Evolutionary conservation across 192 early-diverging fungal genomes (phyloP), one percentile per base, ranked within the genome.

Genomic region (Coemansia sp.): DNA sequence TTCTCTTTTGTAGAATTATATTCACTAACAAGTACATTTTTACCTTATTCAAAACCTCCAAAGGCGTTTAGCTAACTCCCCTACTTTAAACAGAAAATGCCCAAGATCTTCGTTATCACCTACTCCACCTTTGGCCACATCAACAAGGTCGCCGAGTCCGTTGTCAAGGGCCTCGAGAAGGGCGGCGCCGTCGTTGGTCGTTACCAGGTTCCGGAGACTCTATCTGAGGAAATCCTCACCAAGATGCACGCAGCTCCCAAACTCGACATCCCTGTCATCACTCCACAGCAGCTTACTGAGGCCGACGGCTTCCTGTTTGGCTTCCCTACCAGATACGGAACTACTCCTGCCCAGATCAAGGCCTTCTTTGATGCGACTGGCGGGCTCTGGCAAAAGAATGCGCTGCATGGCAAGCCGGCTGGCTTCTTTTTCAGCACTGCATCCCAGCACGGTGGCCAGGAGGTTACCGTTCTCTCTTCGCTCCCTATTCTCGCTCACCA

Each of bases 381-480:
- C 18, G 68, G 76, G 26, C 82, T 90, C 54, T 85, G 84, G 84
- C 37, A 54, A n/a, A 77, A 67, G 53, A 84, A 85, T 41, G 87
- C 87, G 4, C 79, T 93, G 43, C 71, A 75, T 21, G 89, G 87
- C 32, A 95, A 93, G 85, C 86, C 86, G 48, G 93, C 82, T 7
- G 92, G 88, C 38, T 73, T 83, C 49, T 94, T 95, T 83, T 88
- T 86, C 54, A 90, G 91, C 42, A 92, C 92, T 13, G 87, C 81
- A 6, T 83, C 86, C 48, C 90, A 91, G 81, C 88, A 90, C 74
- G 92, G 92, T 59, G 93, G 93, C n/a, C 91, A 92, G 83, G 92
- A 95, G 69, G 86, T 84, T 42, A 92, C 91, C 8, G 87, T 87
- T 37, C 67, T 89, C 10, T 86, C 85, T 37, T 76, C 92, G 45